Percentiles rank a stretch among this genome's conserved stretches.
These are phyloP conservation scores for Pyrenochaeta sp. DNA, from an alignment of 2,329 filamentous ascomycete species.

Conservation along the genomic window DNA sequence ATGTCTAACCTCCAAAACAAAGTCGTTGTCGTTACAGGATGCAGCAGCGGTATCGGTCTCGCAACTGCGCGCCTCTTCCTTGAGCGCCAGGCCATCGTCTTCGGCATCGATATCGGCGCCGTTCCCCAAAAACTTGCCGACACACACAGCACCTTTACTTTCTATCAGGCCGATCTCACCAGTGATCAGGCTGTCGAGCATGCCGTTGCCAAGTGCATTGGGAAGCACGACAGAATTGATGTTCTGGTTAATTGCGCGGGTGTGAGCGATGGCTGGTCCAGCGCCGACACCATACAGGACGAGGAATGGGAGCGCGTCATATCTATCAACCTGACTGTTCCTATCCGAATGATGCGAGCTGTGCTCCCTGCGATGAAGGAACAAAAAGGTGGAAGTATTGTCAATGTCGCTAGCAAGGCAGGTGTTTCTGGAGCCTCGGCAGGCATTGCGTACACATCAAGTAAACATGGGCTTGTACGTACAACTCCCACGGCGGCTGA, in stretches of 20 bases:
- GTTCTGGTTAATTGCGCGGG: slow-evolving; percentile 58
- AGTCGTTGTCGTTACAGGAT: slow-evolving; percentile 40
- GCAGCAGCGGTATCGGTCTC: slow-evolving; percentile 42
- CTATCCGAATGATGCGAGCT: slow-evolving; percentile 56
- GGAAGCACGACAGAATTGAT: slow-evolving; percentile 44
- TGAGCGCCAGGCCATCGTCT: slow-evolving; percentile 34
- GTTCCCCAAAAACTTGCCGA: slow-evolving; percentile 25
- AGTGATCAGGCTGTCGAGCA: slow-evolving; percentile 27
- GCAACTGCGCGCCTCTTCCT: slow-evolving; percentile 37
- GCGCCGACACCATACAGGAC: slow-evolving; percentile 52
- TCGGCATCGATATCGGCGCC: slow-evolving; percentile 38
- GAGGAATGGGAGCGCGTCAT: slow-evolving; percentile 53
- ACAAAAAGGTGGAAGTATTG: slow-evolving; percentile 51
- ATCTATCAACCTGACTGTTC: slow-evolving; percentile 55
- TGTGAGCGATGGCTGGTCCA: slow-evolving; percentile 54
- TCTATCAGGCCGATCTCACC: slow-evolving; percentile 36
- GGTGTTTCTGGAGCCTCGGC: slow-evolving; percentile 50
- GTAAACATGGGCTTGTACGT: slow-evolving; percentile 55
- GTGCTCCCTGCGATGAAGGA: slow-evolving; percentile 55
- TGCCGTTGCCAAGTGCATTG: slow-evolving; percentile 33
- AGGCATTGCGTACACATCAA: slow-evolving; percentile 58
- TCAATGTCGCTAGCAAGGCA: slow-evolving; percentile 50
- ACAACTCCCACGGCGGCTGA: neutral
- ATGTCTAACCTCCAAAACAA: slow-evolving; percentile 35
- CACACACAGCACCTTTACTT: slow-evolving; percentile 28